Evolutionary conservation across 805 yeast species (phyloP).

Genomic region (Candida hungchunana): DNA sequence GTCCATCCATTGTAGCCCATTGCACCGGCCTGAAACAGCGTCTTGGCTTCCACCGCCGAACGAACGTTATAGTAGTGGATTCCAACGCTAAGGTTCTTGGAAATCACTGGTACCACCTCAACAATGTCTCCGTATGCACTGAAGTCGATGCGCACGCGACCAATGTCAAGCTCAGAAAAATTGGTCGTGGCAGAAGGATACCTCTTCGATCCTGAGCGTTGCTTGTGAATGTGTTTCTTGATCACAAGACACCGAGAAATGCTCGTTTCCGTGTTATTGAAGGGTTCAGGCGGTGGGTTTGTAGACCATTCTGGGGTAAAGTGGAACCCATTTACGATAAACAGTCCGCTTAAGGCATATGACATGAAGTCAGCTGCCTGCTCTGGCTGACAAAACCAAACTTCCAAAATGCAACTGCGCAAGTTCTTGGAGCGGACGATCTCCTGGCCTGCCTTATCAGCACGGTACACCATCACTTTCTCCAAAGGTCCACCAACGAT

Average conservation of each 20-base stretch:
- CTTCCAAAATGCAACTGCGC: conserved; percentile 32
- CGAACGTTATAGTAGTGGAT: conserved; percentile 55
- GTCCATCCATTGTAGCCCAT: conserved; percentile 56
- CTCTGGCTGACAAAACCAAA: conserved; percentile 48
- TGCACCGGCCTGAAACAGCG: conserved; percentile 34
- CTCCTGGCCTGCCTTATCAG: conserved; percentile 6
- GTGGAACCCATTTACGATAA: conserved; percentile 54
- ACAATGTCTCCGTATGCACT: conserved; percentile 52
- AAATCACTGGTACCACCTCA: conserved; percentile 62
- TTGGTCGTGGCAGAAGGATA: conserved; percentile 31
- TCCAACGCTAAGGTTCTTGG: conserved; percentile 57
- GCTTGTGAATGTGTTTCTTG: conserved; percentile 24
- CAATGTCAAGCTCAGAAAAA: conserved; percentile 43
- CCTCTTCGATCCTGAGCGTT: not conserved
- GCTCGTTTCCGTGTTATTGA: not conserved
- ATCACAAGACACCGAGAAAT: conserved; percentile 48
- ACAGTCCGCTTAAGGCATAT: conserved; percentile 48
- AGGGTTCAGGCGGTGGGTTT: conserved; percentile 8
- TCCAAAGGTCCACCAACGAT: conserved; percentile 71
- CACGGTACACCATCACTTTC: conserved; percentile 34
- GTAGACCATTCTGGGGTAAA: conserved; percentile 44
- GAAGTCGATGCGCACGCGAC: conserved; percentile 46
- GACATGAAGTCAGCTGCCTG: conserved; percentile 52
- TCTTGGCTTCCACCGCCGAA: conserved; percentile 57
- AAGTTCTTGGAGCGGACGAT: too few relatives aligned